Percentiles rank a stretch among this genome's conserved stretches.
Conservation (phyloP, 306 rosid species). For the Casuarina glauca region DNA sequence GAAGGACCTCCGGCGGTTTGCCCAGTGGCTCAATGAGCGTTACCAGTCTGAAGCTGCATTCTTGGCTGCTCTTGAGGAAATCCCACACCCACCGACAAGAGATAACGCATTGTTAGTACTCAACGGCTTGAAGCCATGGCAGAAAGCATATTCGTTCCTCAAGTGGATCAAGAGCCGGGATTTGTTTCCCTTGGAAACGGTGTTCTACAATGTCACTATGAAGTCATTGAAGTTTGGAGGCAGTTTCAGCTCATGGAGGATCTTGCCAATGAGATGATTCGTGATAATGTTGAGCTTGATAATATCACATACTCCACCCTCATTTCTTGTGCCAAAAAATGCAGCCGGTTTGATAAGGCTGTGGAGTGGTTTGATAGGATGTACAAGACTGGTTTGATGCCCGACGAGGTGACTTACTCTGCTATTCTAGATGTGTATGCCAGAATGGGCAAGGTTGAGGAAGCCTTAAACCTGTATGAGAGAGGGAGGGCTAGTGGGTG, state of each 20-base stretch:
- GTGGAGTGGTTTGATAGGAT: constrained; percentile 94
- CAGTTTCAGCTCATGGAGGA: constrained; percentile 81
- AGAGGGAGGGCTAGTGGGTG: constrained; percentile 93
- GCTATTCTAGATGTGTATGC: constrained; percentile 92
- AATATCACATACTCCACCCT: constrained; percentile 90
- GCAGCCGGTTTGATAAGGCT: constrained; percentile 66
- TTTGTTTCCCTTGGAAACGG: constrained; percentile 77
- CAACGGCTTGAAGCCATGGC: constrained; percentile 88
- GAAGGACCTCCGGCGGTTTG: constrained; percentile 55
- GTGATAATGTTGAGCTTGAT: constrained; percentile 54
- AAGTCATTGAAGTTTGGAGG: constrained; percentile 88
- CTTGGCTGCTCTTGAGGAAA: constrained; percentile 49
- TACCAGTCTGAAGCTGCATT: constrained; percentile 53
- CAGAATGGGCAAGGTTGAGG: constrained; percentile 75
- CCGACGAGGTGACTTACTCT: constrained; percentile 96
- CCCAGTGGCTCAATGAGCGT: constrained; percentile 56
- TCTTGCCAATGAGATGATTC: constrained; percentile 85
- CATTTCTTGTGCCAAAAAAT: constrained; percentile 77
- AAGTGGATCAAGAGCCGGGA: constrained; percentile 74
- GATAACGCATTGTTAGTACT: constrained; percentile 79
- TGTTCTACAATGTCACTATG: constrained; percentile 94
- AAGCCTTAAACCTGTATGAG: constrained; percentile 76
- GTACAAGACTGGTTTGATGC: constrained; percentile 93
- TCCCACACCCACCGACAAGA: constrained; percentile 61
- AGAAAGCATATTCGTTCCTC: constrained; percentile 61